Base-by-base conservation (phyloP, 2,329 filamentous ascomycete genomes). In the Stagonosporopsis cucurbitacearum region DNA sequence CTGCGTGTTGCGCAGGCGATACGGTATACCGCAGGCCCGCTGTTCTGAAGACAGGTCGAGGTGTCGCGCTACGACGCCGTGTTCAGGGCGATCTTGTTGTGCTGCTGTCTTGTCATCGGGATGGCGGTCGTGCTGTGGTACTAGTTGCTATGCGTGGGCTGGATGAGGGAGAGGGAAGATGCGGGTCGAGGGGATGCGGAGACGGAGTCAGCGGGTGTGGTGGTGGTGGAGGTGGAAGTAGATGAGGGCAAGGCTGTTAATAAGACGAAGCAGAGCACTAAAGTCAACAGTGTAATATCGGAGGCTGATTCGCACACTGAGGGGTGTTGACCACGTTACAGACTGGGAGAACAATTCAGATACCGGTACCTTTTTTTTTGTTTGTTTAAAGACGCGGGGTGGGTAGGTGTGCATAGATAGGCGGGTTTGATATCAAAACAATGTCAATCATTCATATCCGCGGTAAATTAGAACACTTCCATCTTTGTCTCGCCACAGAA, bases 51-150 rank as follows among this genome's bases (percentile, higher is more conserved):
- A 4, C 20, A 33, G 7, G 25, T 12, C 1, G 45, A 55, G 20
- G 46, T 26, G 7, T 41, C 52, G 7, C 46, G 50, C 19, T 55
- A 50, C n/a, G 49, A 54, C n/a, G 39, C 46, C 2, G 52, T 40
- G 15, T 49, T 55, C 20, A 50, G 30, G n/a, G 52, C 52, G 4
- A 55, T 55, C 9, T 23, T 54, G 11, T 25, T 49, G 5, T 54
- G 71, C 46, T 70, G 72, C 19, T 66, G 65, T 9, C 66, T 75
- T 1, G 70, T 72, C 0, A 60, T 75, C 0, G 63, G 78, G n/a
- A 73, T 6, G 67, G 57, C 63, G 0, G 28, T 64, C 1, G 36
- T 58, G 6, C 32, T 68, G 42, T 56, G 67, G 32, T 54, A 45
- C 25, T 68, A 67, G 37, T 41, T 68, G 23, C 54, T 64, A 33